Base-by-base conservation (phyloP, 768 basidiomycete species). In the Tephrocybe sp. region DNA sequence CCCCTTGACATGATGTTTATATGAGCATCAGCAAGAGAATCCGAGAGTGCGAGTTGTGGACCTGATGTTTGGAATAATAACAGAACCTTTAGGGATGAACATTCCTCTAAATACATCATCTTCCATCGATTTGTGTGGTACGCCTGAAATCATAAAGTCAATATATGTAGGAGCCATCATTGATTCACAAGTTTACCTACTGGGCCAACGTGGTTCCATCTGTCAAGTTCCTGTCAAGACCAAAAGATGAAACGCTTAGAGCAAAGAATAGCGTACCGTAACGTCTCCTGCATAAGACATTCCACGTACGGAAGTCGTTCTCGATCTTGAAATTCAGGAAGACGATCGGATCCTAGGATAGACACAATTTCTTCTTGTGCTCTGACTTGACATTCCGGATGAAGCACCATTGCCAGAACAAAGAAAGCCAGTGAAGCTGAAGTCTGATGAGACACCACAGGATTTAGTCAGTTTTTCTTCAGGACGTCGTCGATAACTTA, bases 281-380 rank as follows among this genome's bases (percentile, higher is more conserved):
- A 45, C 1, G 49, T 39, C 42, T 73, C 69, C 39, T 65, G 58
- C 13, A 70, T 36, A 9, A 72, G 52, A 0, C 67, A 68, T 25
- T 68, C 61, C 19, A 73, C 48, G 49, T 73, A 77, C 1, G 71
- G 73, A 12, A 76, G 59, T 27, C 47, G 34, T 2, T 51, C 43
- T 24, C 55, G 52, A 56, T 70, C 69, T 3, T 54, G 52, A 18
- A 69, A 64, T 5, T 58, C 59, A 0, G 75, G 76, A 13, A 76
- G 59, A 5, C 73, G 60, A 24, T 57, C 60, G 3, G 37, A 32
- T 12, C 68, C 71, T 15, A 76, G 51, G 4, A 75, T 63, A 3
- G 44, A 28, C 47, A 77, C 74, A 11, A 78, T 64, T 53, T 77
- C 74, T 1, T 56, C 60, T 43, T 72, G 76, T 0, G 72, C 75